Evolutionary conservation across 371 early-diverging fungal species (phyloP).

Genomic region (Basidiobolus meristosporus): DNA sequence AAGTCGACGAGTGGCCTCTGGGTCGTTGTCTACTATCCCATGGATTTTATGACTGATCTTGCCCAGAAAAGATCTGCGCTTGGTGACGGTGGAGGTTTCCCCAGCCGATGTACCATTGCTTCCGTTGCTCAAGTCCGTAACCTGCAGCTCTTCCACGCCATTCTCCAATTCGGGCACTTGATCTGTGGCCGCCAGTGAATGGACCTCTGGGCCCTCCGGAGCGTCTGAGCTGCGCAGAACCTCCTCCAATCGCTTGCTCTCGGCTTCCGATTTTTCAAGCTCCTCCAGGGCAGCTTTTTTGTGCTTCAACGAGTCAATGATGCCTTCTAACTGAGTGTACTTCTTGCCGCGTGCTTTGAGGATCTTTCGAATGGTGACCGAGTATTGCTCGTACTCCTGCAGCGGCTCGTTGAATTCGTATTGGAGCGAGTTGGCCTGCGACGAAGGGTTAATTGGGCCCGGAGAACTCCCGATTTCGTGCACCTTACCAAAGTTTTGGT

Average conservation of each 20-base stretch:
- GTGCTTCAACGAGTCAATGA: slow-evolving; percentile 34
- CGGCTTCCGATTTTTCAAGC: slow-evolving; percentile 51
- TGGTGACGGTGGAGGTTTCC: no score
- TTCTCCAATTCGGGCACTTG: slow-evolving; percentile 3
- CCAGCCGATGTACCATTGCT: no score
- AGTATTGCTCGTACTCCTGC: slow-evolving; percentile 77
- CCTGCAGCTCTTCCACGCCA: slow-evolving; percentile 12
- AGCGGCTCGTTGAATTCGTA: slow-evolving; percentile 63
- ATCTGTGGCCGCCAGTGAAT: slow-evolving; percentile 3
- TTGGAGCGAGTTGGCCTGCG: slow-evolving; percentile 36
- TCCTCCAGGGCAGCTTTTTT: slow-evolving; percentile 46
- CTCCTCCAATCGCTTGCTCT: slow-evolving; percentile 58
- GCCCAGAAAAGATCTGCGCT: no score
- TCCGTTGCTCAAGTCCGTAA: slow-evolving; percentile 7
- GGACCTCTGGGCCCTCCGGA: no score
- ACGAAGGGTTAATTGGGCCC: no score
- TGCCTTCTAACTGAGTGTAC: slow-evolving; percentile 66
- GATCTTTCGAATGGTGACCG: slow-evolving; percentile 61
- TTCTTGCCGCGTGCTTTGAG: slow-evolving; percentile 65
- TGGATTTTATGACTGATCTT: slow-evolving; percentile 52
- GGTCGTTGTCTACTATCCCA: slow-evolving; percentile 87
- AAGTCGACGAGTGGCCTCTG: slow-evolving; percentile 75
- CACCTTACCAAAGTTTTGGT: slow-evolving; percentile 38
- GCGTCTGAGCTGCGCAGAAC: slow-evolving; percentile 26
- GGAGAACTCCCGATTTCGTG: no score